Conservation (phyloP, 306 rosid species). For the Prunus mume region DNA sequence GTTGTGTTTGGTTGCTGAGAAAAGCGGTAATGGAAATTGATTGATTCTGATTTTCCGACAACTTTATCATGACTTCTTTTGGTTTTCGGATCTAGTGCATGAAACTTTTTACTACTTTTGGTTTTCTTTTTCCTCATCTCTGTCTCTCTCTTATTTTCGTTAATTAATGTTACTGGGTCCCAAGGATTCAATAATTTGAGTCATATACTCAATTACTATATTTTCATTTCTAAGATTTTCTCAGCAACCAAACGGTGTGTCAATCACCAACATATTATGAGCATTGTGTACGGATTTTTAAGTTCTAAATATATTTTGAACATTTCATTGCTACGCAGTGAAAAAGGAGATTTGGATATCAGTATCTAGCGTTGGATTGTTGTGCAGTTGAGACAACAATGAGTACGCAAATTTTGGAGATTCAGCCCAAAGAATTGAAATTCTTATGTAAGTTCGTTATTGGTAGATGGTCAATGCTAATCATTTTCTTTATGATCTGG, state of each 20-base stretch:
- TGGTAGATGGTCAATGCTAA: background rate
- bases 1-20: constrained; percentile 24
- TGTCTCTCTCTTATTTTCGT: background rate
- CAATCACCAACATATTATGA: background rate
- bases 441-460: constrained; percentile 58
- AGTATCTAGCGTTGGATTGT: constrained; percentile 14
- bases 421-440: constrained; percentile 77
- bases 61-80: constrained; percentile 9
- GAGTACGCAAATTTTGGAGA: constrained; percentile 60
- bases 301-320: background rate
- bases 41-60: background rate
- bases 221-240: constrained; percentile 18
- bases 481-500: background rate
- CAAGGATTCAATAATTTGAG: background rate
- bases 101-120: constrained; percentile 5
- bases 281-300: background rate
- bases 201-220: background rate
- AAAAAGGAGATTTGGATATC: constrained; percentile 14
- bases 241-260: constrained; percentile 14
- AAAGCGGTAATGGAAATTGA: constrained; percentile 14
- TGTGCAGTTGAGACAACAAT: constrained; percentile 32
- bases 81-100: constrained; percentile 31
- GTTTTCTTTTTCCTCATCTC: constrained; percentile 4
- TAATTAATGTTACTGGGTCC: constrained; percentile 20
- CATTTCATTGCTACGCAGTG: constrained; percentile 12